These are phyloP conservation scores for Suillus tomentosus DNA, from an alignment of 768 basidiomycete genomes.

Conservation along the genomic window DNA sequence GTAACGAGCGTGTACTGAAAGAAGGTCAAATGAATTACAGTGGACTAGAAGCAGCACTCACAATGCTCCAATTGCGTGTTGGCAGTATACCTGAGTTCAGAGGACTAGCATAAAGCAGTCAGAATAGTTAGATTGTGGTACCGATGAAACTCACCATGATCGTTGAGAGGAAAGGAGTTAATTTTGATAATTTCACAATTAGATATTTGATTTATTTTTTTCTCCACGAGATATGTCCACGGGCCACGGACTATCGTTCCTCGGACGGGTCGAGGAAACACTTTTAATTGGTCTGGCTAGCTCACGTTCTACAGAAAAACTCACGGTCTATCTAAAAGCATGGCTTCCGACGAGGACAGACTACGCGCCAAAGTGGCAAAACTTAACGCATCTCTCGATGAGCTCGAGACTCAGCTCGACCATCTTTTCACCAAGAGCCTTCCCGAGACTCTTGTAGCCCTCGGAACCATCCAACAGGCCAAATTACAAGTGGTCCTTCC, in stretches of 20 bases:
- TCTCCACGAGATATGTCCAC: not conserved
- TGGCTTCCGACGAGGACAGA: constrained; percentile 40
- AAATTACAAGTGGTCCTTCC: constrained; percentile 78
- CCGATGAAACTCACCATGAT: constrained; percentile 26
- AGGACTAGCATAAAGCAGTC: constrained; percentile 52
- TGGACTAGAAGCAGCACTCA: constrained; percentile 43
- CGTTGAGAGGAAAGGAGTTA: constrained; percentile 13
- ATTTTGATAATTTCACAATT: not conserved
- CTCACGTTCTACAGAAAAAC: not conserved
- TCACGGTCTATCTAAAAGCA: constrained; percentile 16
- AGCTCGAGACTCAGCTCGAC: constrained; percentile 66
- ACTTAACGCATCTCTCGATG: constrained; percentile 61
- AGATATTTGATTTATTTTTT: not conserved
- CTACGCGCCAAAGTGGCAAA: constrained; percentile 45
- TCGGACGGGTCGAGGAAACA: not conserved
- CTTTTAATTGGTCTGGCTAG: not conserved
- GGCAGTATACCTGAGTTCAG: constrained; percentile 92
- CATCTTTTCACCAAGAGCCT: constrained; percentile 70
- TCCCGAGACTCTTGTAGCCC: constrained; percentile 60
- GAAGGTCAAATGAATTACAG: constrained; percentile 17
- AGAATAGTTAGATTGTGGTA: not conserved
- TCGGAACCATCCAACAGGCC: constrained; percentile 78
- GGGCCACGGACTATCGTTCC: not conserved
- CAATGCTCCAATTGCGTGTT: constrained; percentile 96
- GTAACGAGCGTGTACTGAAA: constrained; percentile 89